Base-by-base conservation (phyloP, 2,329 filamentous ascomycete species). In the Colletotrichum tofieldiae region DNA sequence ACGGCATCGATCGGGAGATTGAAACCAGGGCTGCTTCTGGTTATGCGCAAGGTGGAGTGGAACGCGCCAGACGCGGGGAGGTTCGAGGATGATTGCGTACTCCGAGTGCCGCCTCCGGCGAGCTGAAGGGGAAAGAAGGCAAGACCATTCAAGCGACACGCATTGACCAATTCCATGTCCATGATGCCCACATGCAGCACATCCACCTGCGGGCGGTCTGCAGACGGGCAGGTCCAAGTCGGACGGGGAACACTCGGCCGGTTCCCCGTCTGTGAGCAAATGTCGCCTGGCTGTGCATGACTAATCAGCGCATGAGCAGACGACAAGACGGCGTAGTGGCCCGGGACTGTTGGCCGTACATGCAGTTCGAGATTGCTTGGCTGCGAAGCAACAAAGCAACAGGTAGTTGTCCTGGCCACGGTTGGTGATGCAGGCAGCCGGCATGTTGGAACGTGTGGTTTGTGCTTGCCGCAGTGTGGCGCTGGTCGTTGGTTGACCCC, bases 21-120 rank as follows among this genome's bases (percentile, higher is more conserved):
- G 37, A 59, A 65, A 65, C 61, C 60, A 32, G 45, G 60, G 43
- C 26, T 61, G 64, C 35, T 43, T 29, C 18, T 47, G 51, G 51
- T 14, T 29, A 16, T 55, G 52, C 32, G 52, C 52, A 8, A 2
- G 35, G 35, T 7, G 26, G 23, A 11, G 2, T 52, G 32, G 26
- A 41, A 41, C 39, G 39, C 39, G 39, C 39, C 12, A 41, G 39
- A 16, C 39, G 39, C 9, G 54, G 41, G 7, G 47, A 32, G 3
- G 18, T 23, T 29, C 18, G 47, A 20, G 52, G 39, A 62, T 62
- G 65, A 63, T 67, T 67, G 47, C 65, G 65, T 67, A 29, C 12
- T 55, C 37, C 20, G 47, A 18, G 39, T 54, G 55, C 65, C 47
- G 65, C 65, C 65, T 67, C 32, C 56, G 65, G 65, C 65, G 55